Base-by-base conservation (phyloP, 1,284 basidiomycete species). In the Gomphus bonarii region DNA sequence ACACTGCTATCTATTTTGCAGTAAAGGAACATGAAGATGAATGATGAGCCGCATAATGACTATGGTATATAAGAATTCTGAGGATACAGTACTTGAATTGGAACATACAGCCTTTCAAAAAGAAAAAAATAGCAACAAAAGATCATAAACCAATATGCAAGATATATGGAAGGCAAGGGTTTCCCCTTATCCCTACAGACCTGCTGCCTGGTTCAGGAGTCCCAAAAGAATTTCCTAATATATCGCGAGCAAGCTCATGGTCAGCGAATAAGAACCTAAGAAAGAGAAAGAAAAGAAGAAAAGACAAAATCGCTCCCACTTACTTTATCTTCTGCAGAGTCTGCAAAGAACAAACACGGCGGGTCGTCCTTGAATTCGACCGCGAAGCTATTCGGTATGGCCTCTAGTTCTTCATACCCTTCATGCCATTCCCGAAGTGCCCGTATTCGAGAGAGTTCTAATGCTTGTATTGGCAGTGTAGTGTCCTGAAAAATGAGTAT, bases 301-400 rank as follows among this genome's bases (percentile, higher is more conserved):
- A n/a, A n/a, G n/a, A n/a, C 11, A 18, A 10, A 18, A 9, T 50
- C 11, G 20, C 4, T 1, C 18, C 12, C 18, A 61, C 66, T 10
- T 59, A 80, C 85, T 77, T 88, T 88, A 63, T 87, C 84, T 60
- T 81, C 74, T 63, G 79, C 79, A 35, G 75, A 75, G 66, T 88
- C 86, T 1, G 81, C 74, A 61, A 76, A 88, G 71, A 87, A 73
- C 56, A 76, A 73, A 80, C 81, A 86, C 14, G 71, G 66, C 22
- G 68, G 59, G 6, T 69, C 74, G 60, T 80, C 76, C 30, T 69
- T 70, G 63, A 87, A 81, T 61, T 81, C 81, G 22, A 88, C 68
- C 1, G 78, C 84, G 67, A 88, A 87, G 0, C 86, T 84, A 63
- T 83, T 73, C 3, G 82, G 76, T 47, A 88, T 82, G 3, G 84